phyloP scores from a whole-genome alignment of 352 stramenopile species.

The Globisporangium alternatum region DNA sequence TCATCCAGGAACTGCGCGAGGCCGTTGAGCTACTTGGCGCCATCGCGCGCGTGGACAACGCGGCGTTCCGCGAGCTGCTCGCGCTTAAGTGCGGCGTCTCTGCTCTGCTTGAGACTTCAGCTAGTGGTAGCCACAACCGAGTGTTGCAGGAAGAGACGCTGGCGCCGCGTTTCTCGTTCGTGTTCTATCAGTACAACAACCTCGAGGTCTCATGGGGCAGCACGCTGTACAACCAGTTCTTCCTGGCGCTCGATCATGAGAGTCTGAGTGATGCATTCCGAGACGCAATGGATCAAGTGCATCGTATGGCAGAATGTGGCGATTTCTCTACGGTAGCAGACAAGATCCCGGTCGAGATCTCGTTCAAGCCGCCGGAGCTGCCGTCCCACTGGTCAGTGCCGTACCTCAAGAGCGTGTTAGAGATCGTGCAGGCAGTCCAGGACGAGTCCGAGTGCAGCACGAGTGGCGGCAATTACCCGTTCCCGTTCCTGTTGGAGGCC shows the following conservation, averaged over 20 bases:
- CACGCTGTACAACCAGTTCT: conserved; percentile 20
- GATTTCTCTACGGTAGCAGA: not conserved
- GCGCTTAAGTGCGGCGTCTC: conserved; percentile 1
- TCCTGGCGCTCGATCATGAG: conserved; percentile 14
- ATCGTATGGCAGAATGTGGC: not conserved
- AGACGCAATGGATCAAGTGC: conserved; percentile 8
- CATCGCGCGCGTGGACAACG: conserved; percentile 10
- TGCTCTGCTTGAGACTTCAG: not conserved
- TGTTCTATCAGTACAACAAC: conserved; percentile 15
- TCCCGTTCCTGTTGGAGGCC: conserved; percentile 9
- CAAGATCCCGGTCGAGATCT: conserved; percentile 13
- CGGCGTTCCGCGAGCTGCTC: conserved; percentile 10
- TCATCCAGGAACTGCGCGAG: conserved; percentile 12
- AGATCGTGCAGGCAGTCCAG: conserved; percentile 16
- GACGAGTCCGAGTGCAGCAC: conserved; percentile 15
- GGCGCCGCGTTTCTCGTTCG: conserved; percentile 12
- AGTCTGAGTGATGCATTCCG: conserved; percentile 11
- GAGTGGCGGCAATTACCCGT: conserved; percentile 8
- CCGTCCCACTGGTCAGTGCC: conserved; percentile 13
- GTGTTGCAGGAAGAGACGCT: not conserved
- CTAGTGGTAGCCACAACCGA: not conserved
- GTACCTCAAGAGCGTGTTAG: conserved; percentile 19
- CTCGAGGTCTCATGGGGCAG: conserved; percentile 19
- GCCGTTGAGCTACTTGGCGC: conserved; percentile 12
- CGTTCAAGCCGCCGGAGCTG: conserved; percentile 14